A percentile compares a stretch with the other conserved stretches of the same genome.
phyloP scores from a whole-genome alignment of 148 eudicot genomes.

The Chenopodium suecicum region DNA sequence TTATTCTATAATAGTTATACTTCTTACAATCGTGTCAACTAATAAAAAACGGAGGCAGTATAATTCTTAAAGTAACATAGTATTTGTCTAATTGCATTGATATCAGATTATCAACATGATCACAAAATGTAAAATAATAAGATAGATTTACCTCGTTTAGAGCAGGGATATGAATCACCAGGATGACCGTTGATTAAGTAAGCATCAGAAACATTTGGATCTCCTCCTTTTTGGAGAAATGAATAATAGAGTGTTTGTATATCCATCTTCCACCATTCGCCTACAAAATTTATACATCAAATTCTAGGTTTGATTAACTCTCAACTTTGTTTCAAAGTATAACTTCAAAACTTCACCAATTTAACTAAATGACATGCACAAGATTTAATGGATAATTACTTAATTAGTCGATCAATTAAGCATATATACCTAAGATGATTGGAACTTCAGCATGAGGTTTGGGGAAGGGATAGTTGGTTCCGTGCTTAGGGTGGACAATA shows the following conservation, averaged over 20 bases:
- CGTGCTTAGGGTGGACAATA: slow-evolving; percentile 29
- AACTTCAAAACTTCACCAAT: too few relatives aligned
- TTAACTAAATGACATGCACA: too few relatives aligned
- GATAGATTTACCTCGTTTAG: slow-evolving; percentile 30
- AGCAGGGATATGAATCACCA: slow-evolving; percentile 52
- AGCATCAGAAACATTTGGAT: slow-evolving; percentile 45
- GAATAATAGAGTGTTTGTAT: slow-evolving; percentile 12
- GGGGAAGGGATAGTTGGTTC: slow-evolving; percentile 37
- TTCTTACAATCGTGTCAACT: too few relatives aligned
- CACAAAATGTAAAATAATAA: too few relatives aligned
- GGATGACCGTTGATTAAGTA: slow-evolving; percentile 57
- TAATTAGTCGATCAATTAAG: neutral
- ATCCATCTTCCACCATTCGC: slow-evolving; percentile 47
- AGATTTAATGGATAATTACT: too few relatives aligned
- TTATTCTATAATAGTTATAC: too few relatives aligned
- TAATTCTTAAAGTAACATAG: too few relatives aligned
- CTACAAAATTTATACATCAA: slow-evolving; percentile 12
- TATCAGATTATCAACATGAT: too few relatives aligned
- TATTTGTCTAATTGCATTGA: too few relatives aligned
- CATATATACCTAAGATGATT: slow-evolving; percentile 34
- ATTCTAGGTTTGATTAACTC: neutral
- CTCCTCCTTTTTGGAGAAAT: slow-evolving; percentile 35
- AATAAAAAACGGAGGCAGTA: too few relatives aligned
- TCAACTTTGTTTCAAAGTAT: neutral
- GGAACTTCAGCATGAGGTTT: slow-evolving; percentile 41